Conservation (phyloP, 1,139 yeast species). For the Taphrina deformans region DNA sequence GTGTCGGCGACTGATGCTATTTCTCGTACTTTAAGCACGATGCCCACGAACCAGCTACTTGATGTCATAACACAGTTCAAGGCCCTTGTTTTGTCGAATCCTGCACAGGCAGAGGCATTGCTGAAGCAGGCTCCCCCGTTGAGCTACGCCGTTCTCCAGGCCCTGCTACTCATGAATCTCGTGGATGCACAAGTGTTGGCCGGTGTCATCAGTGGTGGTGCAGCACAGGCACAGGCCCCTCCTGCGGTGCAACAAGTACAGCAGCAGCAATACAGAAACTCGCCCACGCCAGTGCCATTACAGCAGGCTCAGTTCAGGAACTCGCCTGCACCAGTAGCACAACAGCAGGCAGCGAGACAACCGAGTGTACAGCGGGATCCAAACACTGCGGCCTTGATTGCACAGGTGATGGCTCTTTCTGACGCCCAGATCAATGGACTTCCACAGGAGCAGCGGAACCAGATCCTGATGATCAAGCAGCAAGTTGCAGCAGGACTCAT, state of each 20-base stretch:
- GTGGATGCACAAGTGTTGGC: conserved; percentile 59
- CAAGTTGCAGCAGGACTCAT: conserved; percentile 21
- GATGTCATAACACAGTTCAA: conserved; percentile 64
- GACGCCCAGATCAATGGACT: conserved; percentile 64
- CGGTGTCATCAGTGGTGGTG: conserved; percentile 42
- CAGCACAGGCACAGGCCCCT: conserved; percentile 41
- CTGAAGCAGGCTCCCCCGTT: conserved; percentile 75
- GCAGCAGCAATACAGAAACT: conserved; percentile 32
- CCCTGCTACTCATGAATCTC: conserved; percentile 61
- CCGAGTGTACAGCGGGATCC: conserved; percentile 42
- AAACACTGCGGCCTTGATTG: conserved; percentile 49
- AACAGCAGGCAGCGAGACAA: neutral
- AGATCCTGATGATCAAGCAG: conserved; percentile 39
- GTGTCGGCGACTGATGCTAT: conserved; percentile 63
- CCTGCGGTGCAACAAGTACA: conserved; percentile 34
- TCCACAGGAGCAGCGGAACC: conserved; percentile 57
- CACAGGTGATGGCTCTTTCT: conserved; percentile 56
- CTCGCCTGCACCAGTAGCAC: conserved; percentile 38
- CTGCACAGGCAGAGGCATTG: conserved; percentile 62
- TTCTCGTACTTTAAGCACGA: conserved; percentile 57
- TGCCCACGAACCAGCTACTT: conserved; percentile 59
- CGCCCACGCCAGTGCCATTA: conserved; percentile 30
- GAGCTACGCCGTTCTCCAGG: conserved; percentile 77
- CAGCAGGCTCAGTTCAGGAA: conserved; percentile 30
- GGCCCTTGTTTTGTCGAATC: conserved; percentile 61